Evolutionary conservation across 208 protist species (phyloP).

Genomic region (Herpetomonas samuelpessoai): DNA sequence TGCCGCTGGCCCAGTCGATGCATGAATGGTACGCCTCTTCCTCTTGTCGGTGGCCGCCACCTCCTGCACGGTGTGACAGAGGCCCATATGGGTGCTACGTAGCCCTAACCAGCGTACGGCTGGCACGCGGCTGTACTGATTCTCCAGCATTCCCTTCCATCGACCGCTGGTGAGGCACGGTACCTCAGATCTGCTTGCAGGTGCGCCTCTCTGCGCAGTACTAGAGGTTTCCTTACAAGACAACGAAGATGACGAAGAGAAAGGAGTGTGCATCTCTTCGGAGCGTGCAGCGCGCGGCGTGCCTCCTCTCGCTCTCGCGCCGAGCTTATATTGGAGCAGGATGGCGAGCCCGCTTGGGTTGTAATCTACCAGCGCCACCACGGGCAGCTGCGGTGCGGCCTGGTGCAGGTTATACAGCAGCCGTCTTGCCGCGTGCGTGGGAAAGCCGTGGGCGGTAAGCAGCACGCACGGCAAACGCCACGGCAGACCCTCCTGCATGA

Average conservation of each 20-base stretch:
- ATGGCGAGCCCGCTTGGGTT: slow-evolving; percentile 81
- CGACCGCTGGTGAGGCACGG: neutral
- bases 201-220: too few species aligned
- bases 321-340: slow-evolving; percentile 66
- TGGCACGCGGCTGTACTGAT: slow-evolving; percentile 18
- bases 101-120: slow-evolving; percentile 52
- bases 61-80: slow-evolving; percentile 6
- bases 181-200: too few species aligned
- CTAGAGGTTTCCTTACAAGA: too few species aligned
- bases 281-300: too few species aligned
- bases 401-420: slow-evolving; percentile 61
- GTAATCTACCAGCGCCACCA: slow-evolving; percentile 78
- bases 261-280: too few species aligned
- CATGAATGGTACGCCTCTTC: too few species aligned
- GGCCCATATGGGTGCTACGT: slow-evolving; percentile 16
- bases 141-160: slow-evolving; percentile 14
- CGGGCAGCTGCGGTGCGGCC: slow-evolving; percentile 41
- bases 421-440: slow-evolving; percentile 56
- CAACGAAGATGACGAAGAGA: too few species aligned
- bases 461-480: slow-evolving; percentile 65
- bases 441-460: slow-evolving; percentile 77
- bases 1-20: too few species aligned
- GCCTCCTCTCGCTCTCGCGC: slow-evolving; percentile 1
- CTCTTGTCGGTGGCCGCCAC: neutral
- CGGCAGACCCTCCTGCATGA: slow-evolving; percentile 59